Evolutionary conservation across 805 yeast species (phyloP).

Genomic region (Kodamaea sagamina): DNA sequence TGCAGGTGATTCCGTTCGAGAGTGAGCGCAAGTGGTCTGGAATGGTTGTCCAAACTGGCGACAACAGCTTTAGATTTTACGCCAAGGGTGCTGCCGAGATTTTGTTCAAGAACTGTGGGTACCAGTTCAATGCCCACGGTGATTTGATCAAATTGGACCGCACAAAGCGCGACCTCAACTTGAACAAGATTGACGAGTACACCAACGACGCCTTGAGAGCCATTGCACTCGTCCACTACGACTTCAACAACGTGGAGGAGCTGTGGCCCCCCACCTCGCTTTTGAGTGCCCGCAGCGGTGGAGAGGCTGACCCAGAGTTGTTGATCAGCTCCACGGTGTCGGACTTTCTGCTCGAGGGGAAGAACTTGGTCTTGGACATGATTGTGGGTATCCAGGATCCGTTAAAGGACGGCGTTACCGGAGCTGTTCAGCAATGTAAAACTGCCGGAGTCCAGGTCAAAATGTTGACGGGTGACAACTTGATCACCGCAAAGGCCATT

Average conservation of each 20-base stretch:
- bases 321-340: slow-evolving; percentile 32
- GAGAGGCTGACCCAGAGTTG: slow-evolving; percentile 44
- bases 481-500: slow-evolving; percentile 89
- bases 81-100: slow-evolving; percentile 96
- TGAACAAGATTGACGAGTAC: slow-evolving; percentile 47
- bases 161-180: slow-evolving; percentile 28
- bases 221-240: slow-evolving; percentile 81
- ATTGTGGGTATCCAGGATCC: slow-evolving; percentile 96
- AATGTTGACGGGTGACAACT: slow-evolving; percentile 98
- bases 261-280: slow-evolving; percentile 71
- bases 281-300: slow-evolving; percentile 29
- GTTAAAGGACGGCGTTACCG: slow-evolving; percentile 82
- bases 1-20: slow-evolving; percentile 86
- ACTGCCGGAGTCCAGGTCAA: slow-evolving; percentile 92
- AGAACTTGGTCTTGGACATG: slow-evolving; percentile 57
- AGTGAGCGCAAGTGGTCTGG: slow-evolving; percentile 94
- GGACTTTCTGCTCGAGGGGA: slow-evolving; percentile 14
- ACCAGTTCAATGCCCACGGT: slow-evolving; percentile 33
- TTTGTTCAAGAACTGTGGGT: slow-evolving; percentile 61
- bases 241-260: slow-evolving; percentile 44
- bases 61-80: slow-evolving; percentile 56
- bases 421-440: slow-evolving; percentile 83
- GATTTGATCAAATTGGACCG: slow-evolving; percentile 29
- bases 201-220: slow-evolving; percentile 87
- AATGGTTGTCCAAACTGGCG: slow-evolving; percentile 53